These are phyloP conservation scores for Mrakia frigida DNA, from an alignment of 768 basidiomycete species.

Conservation along the genomic window DNA sequence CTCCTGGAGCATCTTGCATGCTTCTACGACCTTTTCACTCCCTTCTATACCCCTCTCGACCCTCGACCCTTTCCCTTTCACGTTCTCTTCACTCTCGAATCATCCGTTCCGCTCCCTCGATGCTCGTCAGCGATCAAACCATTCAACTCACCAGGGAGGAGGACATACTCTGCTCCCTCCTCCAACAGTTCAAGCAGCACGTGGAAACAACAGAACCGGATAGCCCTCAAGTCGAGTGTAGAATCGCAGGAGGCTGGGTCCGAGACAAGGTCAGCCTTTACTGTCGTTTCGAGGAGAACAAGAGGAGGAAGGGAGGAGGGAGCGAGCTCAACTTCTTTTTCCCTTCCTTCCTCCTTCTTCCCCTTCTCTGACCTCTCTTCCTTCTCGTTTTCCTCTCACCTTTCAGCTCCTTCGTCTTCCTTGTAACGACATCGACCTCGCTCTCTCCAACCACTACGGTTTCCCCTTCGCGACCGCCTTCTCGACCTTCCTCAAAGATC, in stretches of 20 bases:
- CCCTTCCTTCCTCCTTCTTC: not conserved
- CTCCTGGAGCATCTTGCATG: too few species aligned
- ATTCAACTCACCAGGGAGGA: slow-evolving; percentile 48
- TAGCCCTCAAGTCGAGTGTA: slow-evolving; percentile 58
- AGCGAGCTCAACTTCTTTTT: not conserved
- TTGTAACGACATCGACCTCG: slow-evolving; percentile 90
- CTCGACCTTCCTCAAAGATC: slow-evolving; percentile 55
- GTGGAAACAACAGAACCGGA: slow-evolving; percentile 52
- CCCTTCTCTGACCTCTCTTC: not conserved
- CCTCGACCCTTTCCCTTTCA: not conserved
- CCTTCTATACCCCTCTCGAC: too few species aligned
- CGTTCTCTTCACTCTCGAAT: not conserved
- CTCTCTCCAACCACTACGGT: slow-evolving; percentile 83
- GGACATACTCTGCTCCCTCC: slow-evolving; percentile 62
- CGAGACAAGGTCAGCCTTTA: slow-evolving; percentile 74
- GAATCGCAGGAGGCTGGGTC: slow-evolving; percentile 98
- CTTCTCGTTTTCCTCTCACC: not conserved
- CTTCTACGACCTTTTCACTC: too few species aligned
- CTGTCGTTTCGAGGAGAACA: not conserved
- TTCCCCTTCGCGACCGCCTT: slow-evolving; percentile 78
- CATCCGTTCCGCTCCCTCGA: not conserved
- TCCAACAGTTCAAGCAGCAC: slow-evolving; percentile 68
- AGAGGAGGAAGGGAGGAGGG: not conserved
- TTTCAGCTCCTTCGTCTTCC: slow-evolving; percentile 65
- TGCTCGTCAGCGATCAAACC: slow-evolving; percentile 21